Percentiles rank a stretch among this genome's conserved stretches.
Evolutionary conservation across 2,329 filamentous ascomycete species (phyloP).

Genomic region (Aureobasidium mangrovei): DNA sequence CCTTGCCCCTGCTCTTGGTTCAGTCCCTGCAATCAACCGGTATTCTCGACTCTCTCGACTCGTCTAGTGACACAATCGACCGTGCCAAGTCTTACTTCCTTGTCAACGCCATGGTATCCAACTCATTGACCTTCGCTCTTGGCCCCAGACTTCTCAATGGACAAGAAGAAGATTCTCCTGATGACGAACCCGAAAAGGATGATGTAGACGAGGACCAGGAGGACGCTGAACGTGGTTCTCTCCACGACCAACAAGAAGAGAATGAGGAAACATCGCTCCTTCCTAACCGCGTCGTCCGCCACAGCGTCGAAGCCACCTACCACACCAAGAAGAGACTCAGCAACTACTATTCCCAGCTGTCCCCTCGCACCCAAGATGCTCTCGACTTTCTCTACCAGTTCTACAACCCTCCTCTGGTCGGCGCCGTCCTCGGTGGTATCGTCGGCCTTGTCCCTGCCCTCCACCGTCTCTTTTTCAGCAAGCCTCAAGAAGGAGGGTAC

Average conservation of each 20-base stretch:
- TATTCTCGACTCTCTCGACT: slow-evolving; percentile 41
- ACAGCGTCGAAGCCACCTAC: slow-evolving; percentile 24
- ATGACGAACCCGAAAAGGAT: slow-evolving; percentile 21
- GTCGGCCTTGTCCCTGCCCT: slow-evolving; percentile 53
- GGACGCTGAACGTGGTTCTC: slow-evolving; percentile 21
- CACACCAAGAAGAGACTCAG: slow-evolving; percentile 28
- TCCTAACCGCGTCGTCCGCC: slow-evolving; percentile 29
- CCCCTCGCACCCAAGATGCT: slow-evolving; percentile 30
- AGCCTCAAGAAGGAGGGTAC: slow-evolving; percentile 50
- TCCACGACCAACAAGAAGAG: slow-evolving; percentile 19
- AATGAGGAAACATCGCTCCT: slow-evolving; percentile 47
- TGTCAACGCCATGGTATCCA: slow-evolving; percentile 55
- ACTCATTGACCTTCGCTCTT: slow-evolving; percentile 55
- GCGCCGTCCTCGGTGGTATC: slow-evolving; percentile 49
- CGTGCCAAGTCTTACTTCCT: slow-evolving; percentile 58
- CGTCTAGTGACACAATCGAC: slow-evolving; percentile 42
- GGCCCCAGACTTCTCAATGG: slow-evolving; percentile 50
- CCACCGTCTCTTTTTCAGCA: slow-evolving; percentile 53
- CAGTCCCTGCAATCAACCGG: slow-evolving; percentile 48
- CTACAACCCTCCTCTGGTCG: slow-evolving; percentile 53
- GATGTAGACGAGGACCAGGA: slow-evolving; percentile 21
- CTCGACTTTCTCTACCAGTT: slow-evolving; percentile 42
- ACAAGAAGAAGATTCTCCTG: slow-evolving; percentile 33
- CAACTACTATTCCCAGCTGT: slow-evolving; percentile 29
- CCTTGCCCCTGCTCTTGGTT: slow-evolving; percentile 44